These are phyloP conservation scores for Colletotrichum gloeosporioides DNA, from an alignment of 2,329 filamentous ascomycete species.

Conservation along the genomic window DNA sequence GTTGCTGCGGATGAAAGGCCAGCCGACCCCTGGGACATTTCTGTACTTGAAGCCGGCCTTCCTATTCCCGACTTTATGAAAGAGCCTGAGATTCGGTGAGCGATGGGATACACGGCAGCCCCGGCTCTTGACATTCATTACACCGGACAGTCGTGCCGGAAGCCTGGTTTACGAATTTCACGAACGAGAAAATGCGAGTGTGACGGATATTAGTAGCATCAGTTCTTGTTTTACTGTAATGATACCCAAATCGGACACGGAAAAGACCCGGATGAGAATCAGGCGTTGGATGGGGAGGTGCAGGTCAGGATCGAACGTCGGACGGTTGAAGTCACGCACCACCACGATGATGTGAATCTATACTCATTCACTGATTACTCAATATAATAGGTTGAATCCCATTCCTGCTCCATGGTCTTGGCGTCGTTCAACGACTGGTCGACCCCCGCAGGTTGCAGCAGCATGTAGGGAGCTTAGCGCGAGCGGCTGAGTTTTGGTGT, in stretches of 20 bases:
- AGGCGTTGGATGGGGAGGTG: neutral
- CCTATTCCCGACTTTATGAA: constrained; percentile 47
- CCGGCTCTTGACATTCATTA: neutral
- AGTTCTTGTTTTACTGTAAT: constrained; percentile 17
- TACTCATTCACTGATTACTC: neutral
- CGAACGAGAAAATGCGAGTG: neutral
- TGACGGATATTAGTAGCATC: neutral
- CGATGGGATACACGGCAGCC: neutral
- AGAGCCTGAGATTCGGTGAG: constrained; percentile 46
- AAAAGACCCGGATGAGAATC: neutral
- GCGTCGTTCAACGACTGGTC: neutral
- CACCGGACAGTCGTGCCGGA: too few species aligned
- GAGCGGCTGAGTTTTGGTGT: neutral
- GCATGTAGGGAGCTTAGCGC: neutral
- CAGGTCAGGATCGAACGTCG: neutral
- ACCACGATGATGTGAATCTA: neutral
- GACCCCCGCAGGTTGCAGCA: neutral
- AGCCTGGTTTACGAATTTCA: neutral
- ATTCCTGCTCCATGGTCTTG: neutral
- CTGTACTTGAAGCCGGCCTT: constrained; percentile 36
- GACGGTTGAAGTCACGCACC: neutral
- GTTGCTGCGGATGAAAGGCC: neutral
- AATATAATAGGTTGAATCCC: neutral
- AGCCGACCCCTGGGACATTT: constrained; percentile 28
- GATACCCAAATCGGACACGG: constrained; percentile 9